A percentile compares a stretch with the other conserved stretches of the same genome.
Conservation (phyloP, 2,329 filamentous ascomycete genomes). For the Cytospora schulzeri region DNA sequence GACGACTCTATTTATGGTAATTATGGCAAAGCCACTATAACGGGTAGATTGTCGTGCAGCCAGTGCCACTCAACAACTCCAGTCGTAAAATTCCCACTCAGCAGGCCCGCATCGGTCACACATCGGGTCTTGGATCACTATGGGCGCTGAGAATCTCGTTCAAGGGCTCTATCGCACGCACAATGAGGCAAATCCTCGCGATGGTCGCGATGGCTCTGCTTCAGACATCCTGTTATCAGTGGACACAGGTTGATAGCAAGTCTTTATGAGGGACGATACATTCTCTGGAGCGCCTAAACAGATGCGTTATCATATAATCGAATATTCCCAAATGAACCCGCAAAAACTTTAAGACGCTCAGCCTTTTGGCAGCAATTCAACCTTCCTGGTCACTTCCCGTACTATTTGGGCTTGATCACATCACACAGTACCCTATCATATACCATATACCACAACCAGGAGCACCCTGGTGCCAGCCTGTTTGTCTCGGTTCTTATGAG, state of each 20-base stretch:
- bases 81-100: neutral
- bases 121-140: neutral
- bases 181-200: neutral
- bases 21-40: neutral
- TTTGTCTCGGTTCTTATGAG: neutral
- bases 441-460: neutral
- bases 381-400: neutral
- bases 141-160: neutral
- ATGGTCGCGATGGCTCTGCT: neutral
- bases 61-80: neutral
- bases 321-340: neutral
- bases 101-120: neutral
- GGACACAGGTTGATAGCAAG: neutral
- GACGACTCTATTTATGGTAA: neutral
- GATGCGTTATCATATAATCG: neutral
- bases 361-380: neutral
- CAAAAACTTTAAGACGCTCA: neutral
- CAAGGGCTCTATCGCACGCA: neutral
- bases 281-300: neutral
- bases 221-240: neutral
- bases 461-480: neutral
- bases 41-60: neutral
- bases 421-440: constrained; percentile 6
- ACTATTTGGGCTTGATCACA: neutral
- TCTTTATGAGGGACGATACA: neutral